phyloP scores from a whole-genome alignment of 192 early-diverging fungal species.

The Backusella tarrabulga region DNA sequence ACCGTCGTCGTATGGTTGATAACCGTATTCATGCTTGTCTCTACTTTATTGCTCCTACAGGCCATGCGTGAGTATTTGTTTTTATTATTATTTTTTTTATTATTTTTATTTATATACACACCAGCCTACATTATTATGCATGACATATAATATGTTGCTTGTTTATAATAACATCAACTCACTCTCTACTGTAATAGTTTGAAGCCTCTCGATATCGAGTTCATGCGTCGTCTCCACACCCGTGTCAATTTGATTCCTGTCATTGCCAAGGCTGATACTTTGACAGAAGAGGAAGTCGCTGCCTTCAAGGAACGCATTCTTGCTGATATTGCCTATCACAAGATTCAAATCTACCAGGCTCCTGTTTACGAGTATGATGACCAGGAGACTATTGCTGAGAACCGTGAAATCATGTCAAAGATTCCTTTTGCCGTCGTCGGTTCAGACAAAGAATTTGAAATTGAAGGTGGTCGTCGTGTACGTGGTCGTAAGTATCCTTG shows the following conservation, averaged over 20 bases:
- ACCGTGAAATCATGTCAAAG: conserved; percentile 83
- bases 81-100: not conserved
- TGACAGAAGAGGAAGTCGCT: conserved; percentile 79
- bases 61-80: conserved; percentile 68
- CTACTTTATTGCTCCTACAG: conserved; percentile 98
- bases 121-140: not conserved
- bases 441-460: conserved; percentile 82
- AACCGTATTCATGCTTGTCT: conserved; percentile 93
- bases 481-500: conserved; percentile 91
- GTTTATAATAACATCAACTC: not conserved
- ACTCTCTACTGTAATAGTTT: conserved; percentile 42
- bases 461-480: conserved; percentile 83
- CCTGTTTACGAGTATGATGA: conserved; percentile 85
- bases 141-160: not conserved
- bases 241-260: conserved; percentile 90
- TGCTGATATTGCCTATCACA: conserved; percentile 78
- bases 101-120: conserved; percentile 1
- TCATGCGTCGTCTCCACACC: conserved; percentile 91
- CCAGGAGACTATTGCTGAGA: conserved; percentile 74
- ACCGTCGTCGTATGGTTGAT: conserved; percentile 87
- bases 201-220: conserved; percentile 91
- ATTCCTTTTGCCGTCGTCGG: conserved; percentile 98
- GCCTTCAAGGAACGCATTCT: conserved; percentile 87
- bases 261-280: conserved; percentile 89
- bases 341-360: conserved; percentile 88